These are phyloP conservation scores for Puccinia polysora DNA, from an alignment of 1,284 basidiomycete genomes.

Conservation along the genomic window DNA sequence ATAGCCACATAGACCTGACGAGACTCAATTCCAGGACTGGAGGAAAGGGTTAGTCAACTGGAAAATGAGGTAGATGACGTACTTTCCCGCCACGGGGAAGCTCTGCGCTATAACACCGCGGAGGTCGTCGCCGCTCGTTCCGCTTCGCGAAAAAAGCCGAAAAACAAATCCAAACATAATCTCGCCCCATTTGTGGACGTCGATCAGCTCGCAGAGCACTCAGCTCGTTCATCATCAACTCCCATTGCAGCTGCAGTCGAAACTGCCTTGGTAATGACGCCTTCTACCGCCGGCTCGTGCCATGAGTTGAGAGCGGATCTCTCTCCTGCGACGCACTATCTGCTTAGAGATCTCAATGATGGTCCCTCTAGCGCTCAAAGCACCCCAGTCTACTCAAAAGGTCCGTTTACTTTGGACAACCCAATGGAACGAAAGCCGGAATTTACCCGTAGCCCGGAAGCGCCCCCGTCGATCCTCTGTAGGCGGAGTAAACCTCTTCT, in stretches of 20 bases:
- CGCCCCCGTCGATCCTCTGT: not conserved
- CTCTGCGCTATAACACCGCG: constrained; percentile 18
- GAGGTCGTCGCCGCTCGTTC: constrained; percentile 3
- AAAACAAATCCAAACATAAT: constrained; percentile 24
- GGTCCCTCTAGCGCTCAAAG: not conserved
- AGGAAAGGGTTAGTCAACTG: constrained; percentile 20
- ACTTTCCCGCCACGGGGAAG: constrained; percentile 18
- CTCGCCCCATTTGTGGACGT: constrained; percentile 27
- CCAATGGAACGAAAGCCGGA: not conserved
- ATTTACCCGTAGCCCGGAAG: not conserved
- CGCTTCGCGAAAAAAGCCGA: constrained; percentile 25
- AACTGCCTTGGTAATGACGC: not conserved
- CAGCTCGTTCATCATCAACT: not conserved
- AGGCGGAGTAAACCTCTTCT: constrained; percentile 15
- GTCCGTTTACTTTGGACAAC: not conserved
- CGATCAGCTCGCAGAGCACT: not conserved
- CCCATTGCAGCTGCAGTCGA: not conserved
- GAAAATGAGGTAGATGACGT: constrained; percentile 35
- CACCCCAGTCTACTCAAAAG: not conserved
- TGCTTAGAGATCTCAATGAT: constrained; percentile 4
- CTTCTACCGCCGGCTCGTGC: not conserved
- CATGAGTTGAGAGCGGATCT: not conserved
- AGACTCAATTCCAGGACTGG: constrained; percentile 20
- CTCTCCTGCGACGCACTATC: not conserved
- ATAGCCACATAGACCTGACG: not conserved